Conservation (phyloP, 805 yeast genomes). For the Candida caryicola region DNA sequence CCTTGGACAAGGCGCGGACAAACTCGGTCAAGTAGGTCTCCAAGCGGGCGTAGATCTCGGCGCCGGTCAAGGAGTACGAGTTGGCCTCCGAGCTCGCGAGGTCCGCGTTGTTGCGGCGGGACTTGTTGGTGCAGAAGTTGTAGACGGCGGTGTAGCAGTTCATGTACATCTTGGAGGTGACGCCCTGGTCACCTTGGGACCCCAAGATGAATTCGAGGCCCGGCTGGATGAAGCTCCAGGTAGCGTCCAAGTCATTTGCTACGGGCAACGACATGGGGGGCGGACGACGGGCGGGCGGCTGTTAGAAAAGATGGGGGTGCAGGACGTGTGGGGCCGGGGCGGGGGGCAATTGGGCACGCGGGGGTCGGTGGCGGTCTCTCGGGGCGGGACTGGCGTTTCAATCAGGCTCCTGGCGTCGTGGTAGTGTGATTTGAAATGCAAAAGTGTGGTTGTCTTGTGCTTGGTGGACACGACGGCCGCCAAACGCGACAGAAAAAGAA, state of each 20-base stretch:
- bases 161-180: conserved; percentile 74
- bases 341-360: not conserved
- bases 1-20: conserved; percentile 45
- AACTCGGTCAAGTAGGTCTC: conserved; percentile 64
- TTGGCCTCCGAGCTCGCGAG: conserved; percentile 19
- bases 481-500: no score
- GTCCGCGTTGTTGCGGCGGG: conserved; percentile 37
- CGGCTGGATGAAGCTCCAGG: conserved; percentile 79
- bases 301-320: not conserved
- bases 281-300: not conserved
- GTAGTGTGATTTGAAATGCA: no score
- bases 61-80: conserved; percentile 68
- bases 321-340: not conserved
- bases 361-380: no score
- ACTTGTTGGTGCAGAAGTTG: conserved; percentile 84
- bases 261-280: conserved; percentile 40
- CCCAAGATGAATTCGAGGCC: conserved; percentile 71
- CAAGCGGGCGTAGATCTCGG: conserved; percentile 77
- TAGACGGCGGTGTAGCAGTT: conserved; percentile 89
- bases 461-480: no score
- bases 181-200: conserved; percentile 60
- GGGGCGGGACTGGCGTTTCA: no score
- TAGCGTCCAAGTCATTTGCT: conserved; percentile 61
- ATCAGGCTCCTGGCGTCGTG: no score
- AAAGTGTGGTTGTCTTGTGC: no score